Percentiles rank a stretch among this genome's conserved stretches.
Evolutionary conservation across 164 flowering plant species (phyloP).

Genomic region (Liriodendron chinense): DNA sequence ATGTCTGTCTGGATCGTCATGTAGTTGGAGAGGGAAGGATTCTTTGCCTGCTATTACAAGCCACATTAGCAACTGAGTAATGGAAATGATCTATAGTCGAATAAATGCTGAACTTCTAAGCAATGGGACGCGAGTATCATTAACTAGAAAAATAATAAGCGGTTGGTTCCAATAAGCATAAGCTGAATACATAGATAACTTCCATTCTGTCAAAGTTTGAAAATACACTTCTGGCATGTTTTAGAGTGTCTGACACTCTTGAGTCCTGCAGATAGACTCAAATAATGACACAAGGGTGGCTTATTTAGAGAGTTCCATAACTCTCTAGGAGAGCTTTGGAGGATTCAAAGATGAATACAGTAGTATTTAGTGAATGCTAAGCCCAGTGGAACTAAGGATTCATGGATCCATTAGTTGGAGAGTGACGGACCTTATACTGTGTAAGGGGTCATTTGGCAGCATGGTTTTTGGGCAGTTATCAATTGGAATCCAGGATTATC

Average conservation of each 20-base stretch:
- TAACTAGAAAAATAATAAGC: background rate
- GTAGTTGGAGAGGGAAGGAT: constrained; percentile 45
- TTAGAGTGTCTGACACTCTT: background rate
- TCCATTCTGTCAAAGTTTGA: background rate
- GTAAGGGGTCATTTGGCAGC: too few species aligned
- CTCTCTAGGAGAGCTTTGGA: too few species aligned
- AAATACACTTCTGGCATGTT: background rate
- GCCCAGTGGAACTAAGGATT: too few species aligned
- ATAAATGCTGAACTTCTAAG: background rate
- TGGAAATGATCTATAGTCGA: background rate
- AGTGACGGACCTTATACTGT: too few species aligned
- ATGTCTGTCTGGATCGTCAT: constrained; percentile 57
- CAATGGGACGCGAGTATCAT: background rate
- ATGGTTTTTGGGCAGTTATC: too few species aligned
- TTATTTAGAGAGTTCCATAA: too few species aligned
- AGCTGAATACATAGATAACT: background rate
- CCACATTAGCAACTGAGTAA: constrained; percentile 2
- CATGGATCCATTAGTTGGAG: too few species aligned
- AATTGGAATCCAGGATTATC: too few species aligned
- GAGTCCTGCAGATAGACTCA: background rate
- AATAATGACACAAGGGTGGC: too few species aligned
- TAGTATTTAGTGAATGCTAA: too few species aligned
- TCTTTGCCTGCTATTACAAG: constrained; percentile 46
- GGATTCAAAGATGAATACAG: too few species aligned
- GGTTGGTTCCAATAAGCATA: background rate